Evolutionary conservation across 2,329 filamentous ascomycete genomes (phyloP).

Genomic region (Trichoderma aggressivum): DNA sequence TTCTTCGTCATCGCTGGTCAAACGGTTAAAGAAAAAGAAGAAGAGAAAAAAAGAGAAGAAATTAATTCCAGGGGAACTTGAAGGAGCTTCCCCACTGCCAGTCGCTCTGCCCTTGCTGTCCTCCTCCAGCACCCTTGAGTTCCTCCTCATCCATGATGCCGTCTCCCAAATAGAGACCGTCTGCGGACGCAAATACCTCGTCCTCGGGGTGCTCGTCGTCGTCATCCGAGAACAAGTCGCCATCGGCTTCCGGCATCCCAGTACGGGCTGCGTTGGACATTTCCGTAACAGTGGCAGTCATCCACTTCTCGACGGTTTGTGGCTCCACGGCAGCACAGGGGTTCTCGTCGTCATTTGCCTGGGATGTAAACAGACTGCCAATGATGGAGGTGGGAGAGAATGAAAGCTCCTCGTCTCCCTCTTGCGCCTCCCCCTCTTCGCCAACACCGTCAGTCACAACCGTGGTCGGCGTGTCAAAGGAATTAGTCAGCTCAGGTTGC

Average conservation of each 20-base stretch:
- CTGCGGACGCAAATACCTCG: not conserved
- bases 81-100: conserved; percentile 2
- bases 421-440: not conserved
- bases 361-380: not conserved
- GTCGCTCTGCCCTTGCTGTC: not conserved
- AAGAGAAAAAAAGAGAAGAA: not conserved
- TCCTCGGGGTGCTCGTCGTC: conserved; percentile 11
- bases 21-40: not conserved
- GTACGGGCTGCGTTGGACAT: conserved; percentile 20
- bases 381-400: conserved; percentile 1
- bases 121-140: conserved; percentile 10
- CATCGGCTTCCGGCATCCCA: conserved; percentile 27
- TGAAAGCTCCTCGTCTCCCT: not conserved
- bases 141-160: not conserved
- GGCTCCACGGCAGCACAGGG: conserved; percentile 16
- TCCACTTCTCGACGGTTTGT: conserved; percentile 21
- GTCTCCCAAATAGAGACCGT: not conserved
- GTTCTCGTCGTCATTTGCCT: conserved; percentile 11
- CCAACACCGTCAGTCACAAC: not conserved
- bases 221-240: not conserved
- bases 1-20: conserved; percentile 14
- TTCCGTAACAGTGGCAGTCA: conserved; percentile 31
- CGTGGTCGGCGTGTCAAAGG: conserved; percentile 21
- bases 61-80: not conserved
- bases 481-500: conserved; percentile 30